Percentiles rank a stretch among this genome's conserved stretches.
Conservation (phyloP, 2,329 filamentous ascomycete genomes). For the Biscogniauxia mediterranea region DNA sequence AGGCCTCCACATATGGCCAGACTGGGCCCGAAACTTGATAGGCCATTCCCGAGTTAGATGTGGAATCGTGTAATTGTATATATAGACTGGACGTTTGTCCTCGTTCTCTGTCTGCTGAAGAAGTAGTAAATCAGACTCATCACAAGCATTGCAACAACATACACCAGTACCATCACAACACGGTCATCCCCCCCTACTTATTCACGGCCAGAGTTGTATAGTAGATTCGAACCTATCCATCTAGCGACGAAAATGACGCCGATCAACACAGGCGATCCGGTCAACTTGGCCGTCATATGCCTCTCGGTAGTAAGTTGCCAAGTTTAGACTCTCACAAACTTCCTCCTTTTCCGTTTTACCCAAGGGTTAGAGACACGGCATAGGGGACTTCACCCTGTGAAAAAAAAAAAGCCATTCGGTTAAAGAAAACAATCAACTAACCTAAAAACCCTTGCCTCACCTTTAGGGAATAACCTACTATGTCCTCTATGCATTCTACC, state of each 20-base stretch:
- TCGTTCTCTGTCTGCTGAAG: neutral
- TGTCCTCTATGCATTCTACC: conserved; percentile 23
- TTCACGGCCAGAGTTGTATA: neutral
- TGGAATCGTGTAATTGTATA: neutral
- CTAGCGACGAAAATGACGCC: conserved; percentile 11
- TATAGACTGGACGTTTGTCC: no score
- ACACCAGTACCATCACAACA: no score
- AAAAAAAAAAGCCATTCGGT: no score
- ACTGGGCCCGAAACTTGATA: no score
- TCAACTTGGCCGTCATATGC: conserved; percentile 8
- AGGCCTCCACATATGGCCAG: neutral
- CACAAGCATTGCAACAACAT: neutral
- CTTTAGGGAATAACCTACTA: conserved; percentile 20
- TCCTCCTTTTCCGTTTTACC: neutral
- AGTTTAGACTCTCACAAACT: neutral
- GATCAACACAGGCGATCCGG: neutral
- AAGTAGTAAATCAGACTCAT: neutral
- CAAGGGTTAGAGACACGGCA: no score
- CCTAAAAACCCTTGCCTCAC: neutral
- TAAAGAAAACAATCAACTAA: conserved; percentile 8
- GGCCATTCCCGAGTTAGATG: neutral
- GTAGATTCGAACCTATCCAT: neutral
- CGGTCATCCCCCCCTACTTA: no score
- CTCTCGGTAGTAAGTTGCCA: conserved; percentile 11
- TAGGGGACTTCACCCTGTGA: no score